Evolutionary conservation across 257 asterid genomes (phyloP).

Genomic region (Lycium ferocissimum): DNA sequence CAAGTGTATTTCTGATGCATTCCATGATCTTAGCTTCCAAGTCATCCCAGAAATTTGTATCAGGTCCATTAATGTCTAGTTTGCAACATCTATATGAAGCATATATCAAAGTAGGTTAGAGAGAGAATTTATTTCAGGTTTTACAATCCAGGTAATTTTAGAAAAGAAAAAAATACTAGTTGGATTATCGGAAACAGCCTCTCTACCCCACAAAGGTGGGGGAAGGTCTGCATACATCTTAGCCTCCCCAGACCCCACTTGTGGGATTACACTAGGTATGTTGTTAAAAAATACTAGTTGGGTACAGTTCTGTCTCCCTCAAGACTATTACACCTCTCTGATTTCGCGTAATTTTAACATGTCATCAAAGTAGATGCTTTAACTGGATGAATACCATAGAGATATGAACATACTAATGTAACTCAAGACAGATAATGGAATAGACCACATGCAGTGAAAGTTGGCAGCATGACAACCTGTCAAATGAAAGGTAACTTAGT

Average conservation of each 20-base stretch:
- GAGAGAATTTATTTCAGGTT: not conserved
- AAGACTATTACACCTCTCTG: constrained; percentile 3
- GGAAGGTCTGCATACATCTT: no score
- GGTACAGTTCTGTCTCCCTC: constrained; percentile 25
- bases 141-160: not conserved
- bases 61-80: constrained; percentile 85
- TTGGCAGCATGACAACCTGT: not conserved
- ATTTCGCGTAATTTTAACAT: not conserved
- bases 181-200: no score
- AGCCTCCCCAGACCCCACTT: no score
- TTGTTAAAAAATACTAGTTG: not conserved
- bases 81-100: constrained; percentile 85
- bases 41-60: constrained; percentile 90
- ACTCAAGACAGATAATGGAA: not conserved
- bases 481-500: not conserved
- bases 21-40: constrained; percentile 87
- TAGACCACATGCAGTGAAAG: constrained; percentile 20
- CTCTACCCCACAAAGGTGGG: no score
- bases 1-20: constrained; percentile 93
- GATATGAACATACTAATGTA: constrained; percentile 25
- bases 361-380: constrained; percentile 1
- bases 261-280: no score
- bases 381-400: constrained; percentile 11
- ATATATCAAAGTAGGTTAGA: constrained; percentile 36
- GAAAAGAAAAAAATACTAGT: not conserved